Evolutionary conservation across 495 filamentous ascomycete genomes (phyloP), one percentile per base, ranked within the genome.

Genomic region (Daldinia loculata): DNA sequence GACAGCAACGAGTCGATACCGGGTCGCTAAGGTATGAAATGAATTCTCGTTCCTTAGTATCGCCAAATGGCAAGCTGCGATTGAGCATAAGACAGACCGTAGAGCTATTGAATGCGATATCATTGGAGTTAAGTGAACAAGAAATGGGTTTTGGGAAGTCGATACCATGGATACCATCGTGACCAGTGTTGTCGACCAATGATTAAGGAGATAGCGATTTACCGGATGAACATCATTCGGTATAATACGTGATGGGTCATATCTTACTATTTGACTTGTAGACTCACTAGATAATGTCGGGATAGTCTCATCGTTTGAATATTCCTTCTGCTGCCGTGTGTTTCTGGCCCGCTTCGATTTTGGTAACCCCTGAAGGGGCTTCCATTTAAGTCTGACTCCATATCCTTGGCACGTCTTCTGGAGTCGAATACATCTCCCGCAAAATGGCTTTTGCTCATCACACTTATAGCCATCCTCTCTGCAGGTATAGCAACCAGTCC

Each of bases 401-500:
- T 77, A 77, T 1, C 75, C 75, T 48, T 77, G 70, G 30, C 76
- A 77, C 3, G 29, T 48, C 55, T 76, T 77, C 14, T 48, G 34
- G 11, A 77, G 69, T 6, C 76, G 71, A 39, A 60, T 60, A 17
- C 76, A 77, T 50, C 76, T 63, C 26, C 68, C 74, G 30, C 76
- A 77, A 63, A 72, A 72, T 1, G 76, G 76, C 39, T 73, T 77
- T 19, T 73, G 29, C 50, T 77, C 76, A 38, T 77, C 76, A 29
- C 76, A 77, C 38, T 77, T 77, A 39, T 77, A 76, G 1, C 76
- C 76, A 36, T 77, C 76, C 29, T 75, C 76, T 51, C 76, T 70
- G 43, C 76, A 77, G 22, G 76, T 77, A 55, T 71, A 71, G 19
- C 76, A 77, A n/a, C 76, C 76, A 0, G 74, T 76, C 41, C 74